These are phyloP conservation scores for Colletotrichum sp. DNA, from an alignment of 2,329 filamentous ascomycete genomes.

Conservation along the genomic window DNA sequence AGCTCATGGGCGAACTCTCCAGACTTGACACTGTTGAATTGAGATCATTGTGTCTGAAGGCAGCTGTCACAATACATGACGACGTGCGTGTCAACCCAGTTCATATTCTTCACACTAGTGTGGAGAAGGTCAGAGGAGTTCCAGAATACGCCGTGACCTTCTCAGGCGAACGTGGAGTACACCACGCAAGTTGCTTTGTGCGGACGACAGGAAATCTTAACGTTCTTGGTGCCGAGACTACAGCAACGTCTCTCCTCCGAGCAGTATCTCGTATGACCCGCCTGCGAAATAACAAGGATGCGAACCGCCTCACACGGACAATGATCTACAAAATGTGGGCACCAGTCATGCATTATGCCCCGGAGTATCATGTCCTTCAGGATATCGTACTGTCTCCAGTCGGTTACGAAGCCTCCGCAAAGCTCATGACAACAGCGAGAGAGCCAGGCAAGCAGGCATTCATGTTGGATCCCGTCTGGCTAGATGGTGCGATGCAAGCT, in stretches of 20 bases:
- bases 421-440: not conserved
- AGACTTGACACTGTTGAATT: not conserved
- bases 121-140: not conserved
- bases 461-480: not conserved
- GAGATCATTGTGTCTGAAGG: not conserved
- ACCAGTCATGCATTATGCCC: not conserved
- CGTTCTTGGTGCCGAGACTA: not conserved
- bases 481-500: not conserved
- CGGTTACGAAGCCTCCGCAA: not conserved
- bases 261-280: not conserved
- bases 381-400: not conserved
- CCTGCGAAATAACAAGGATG: not conserved
- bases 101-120: not conserved
- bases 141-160: not conserved
- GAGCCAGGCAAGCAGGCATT: not conserved
- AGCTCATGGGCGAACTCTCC: not conserved
- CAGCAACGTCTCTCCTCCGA: not conserved
- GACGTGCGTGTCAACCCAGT: not conserved
- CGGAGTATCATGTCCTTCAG: not conserved
- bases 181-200: not conserved
- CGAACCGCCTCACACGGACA: not conserved
- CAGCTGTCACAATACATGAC: not conserved
- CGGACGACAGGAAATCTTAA: not conserved
- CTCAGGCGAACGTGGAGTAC: not conserved
- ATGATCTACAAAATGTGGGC: not conserved